These are phyloP conservation scores for Onygena corvina DNA, from an alignment of 2,329 filamentous ascomycete species.

Conservation along the genomic window DNA sequence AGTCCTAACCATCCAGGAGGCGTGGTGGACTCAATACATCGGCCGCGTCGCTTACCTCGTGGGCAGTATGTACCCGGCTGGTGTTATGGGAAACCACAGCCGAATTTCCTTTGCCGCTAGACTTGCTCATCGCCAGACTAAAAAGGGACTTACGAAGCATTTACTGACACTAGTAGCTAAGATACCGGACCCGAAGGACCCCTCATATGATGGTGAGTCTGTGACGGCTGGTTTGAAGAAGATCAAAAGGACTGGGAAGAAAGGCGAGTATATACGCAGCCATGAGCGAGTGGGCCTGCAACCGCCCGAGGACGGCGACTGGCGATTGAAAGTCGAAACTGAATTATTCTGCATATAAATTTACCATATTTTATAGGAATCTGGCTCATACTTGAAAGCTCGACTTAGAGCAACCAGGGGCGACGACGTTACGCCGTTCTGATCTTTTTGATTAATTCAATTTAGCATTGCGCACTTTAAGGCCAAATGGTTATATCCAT, in stretches of 20 bases:
- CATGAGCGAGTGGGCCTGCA: slow-evolving; percentile 11
- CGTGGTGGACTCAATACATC: slow-evolving; percentile 56
- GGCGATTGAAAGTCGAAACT: slow-evolving; percentile 25
- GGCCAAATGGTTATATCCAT: too few relatives aligned
- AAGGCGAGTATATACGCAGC: slow-evolving; percentile 42
- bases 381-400: too few relatives aligned
- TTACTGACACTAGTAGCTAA: slow-evolving; percentile 36
- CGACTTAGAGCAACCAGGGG: too few relatives aligned
- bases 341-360: background rate
- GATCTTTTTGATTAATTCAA: too few relatives aligned
- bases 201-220: slow-evolving; percentile 23
- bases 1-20: slow-evolving; percentile 42
- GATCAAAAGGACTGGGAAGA: slow-evolving; percentile 47
- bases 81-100: slow-evolving; percentile 28
- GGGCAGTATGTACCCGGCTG: slow-evolving; percentile 50
- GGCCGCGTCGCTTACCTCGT: slow-evolving; percentile 49
- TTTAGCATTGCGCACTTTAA: too few relatives aligned
- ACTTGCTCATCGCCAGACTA: slow-evolving; percentile 33
- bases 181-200: slow-evolving; percentile 28
- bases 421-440: too few relatives aligned
- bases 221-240: slow-evolving; percentile 32
- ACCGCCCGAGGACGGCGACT: slow-evolving; percentile 27
- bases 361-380: too few relatives aligned
- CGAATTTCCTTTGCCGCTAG: slow-evolving; percentile 30
- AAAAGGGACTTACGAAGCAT: slow-evolving; percentile 25